Conservation (phyloP, 768 basidiomycete genomes). For the Tulasnella sp. region DNA sequence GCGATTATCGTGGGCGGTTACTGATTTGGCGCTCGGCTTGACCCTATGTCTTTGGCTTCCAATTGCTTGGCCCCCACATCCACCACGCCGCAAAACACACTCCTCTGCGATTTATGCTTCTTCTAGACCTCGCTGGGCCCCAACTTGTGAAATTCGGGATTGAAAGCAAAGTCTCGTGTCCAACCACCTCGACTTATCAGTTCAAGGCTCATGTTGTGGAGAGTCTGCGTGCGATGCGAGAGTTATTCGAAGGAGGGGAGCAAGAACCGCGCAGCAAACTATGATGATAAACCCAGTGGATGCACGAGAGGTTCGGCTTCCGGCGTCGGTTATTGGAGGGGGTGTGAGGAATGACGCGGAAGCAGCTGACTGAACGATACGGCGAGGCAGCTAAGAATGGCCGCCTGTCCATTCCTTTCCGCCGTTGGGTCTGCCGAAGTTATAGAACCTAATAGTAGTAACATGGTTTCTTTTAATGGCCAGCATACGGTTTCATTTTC, state of each 20-base stretch:
- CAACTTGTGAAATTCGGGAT: conserved; percentile 85
- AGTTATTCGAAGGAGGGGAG: conserved; percentile 45
- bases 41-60: neutral
- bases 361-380: neutral
- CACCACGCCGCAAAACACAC: conserved; percentile 31
- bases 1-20: conserved; percentile 38
- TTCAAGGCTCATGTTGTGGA: conserved; percentile 70
- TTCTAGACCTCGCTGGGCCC: conserved; percentile 72
- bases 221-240: conserved; percentile 62
- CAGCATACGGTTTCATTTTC: neutral
- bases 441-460: neutral
- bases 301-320: no score
- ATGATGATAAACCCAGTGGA: neutral
- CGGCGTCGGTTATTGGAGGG: no score
- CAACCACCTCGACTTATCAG: conserved; percentile 60
- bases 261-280: neutral
- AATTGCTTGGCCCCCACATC: neutral
- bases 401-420: neutral
- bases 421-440: neutral
- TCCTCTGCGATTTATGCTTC: neutral
- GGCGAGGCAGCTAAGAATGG: neutral
- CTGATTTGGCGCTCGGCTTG: neutral
- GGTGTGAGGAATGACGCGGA: neutral
- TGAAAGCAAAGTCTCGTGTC: conserved; percentile 75
- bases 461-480: neutral